phyloP scores from a whole-genome alignment of 257 asterid species.

The Voacanga thouarsii region DNA sequence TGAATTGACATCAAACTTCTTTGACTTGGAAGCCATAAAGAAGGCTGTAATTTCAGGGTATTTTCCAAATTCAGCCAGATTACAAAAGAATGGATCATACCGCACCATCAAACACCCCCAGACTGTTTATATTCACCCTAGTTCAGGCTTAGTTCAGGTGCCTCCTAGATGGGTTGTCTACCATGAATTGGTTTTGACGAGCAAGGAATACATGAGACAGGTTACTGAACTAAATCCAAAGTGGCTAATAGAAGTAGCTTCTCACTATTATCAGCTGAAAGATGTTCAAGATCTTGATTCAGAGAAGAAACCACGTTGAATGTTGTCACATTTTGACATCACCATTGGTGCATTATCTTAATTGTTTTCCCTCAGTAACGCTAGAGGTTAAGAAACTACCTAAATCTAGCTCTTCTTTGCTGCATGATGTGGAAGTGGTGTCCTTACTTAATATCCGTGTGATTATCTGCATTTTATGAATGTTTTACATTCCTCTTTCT shows the following conservation, averaged over 20 bases:
- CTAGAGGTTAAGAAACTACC: too few species aligned
- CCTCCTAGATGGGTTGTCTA: conserved; percentile 90
- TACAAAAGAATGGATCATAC: conserved; percentile 83
- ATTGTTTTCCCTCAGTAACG: conserved; percentile 10
- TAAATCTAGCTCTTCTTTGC: too few species aligned
- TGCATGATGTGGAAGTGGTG: too few species aligned
- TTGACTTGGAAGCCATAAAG: conserved; percentile 66
- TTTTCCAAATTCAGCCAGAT: conserved; percentile 78
- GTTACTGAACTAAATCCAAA: conserved; percentile 84
- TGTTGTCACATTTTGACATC: background rate
- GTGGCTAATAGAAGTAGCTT: conserved; percentile 90
- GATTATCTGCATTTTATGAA: too few species aligned
- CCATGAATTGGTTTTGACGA: conserved; percentile 85
- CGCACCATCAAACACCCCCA: conserved; percentile 83
- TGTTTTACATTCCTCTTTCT: too few species aligned
- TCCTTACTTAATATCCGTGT: too few species aligned
- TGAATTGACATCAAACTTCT: conserved; percentile 53
- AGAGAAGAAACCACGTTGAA: too few species aligned
- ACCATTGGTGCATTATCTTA: background rate
- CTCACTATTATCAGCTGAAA: conserved; percentile 79
- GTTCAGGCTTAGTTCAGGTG: conserved; percentile 88
- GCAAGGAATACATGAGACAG: conserved; percentile 95
- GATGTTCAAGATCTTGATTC: conserved; percentile 58
- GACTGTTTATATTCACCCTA: conserved; percentile 84
- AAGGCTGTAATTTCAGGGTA: conserved; percentile 78